phyloP scores from a whole-genome alignment of 805 yeast species.

The Myxozyma neotropica region DNA sequence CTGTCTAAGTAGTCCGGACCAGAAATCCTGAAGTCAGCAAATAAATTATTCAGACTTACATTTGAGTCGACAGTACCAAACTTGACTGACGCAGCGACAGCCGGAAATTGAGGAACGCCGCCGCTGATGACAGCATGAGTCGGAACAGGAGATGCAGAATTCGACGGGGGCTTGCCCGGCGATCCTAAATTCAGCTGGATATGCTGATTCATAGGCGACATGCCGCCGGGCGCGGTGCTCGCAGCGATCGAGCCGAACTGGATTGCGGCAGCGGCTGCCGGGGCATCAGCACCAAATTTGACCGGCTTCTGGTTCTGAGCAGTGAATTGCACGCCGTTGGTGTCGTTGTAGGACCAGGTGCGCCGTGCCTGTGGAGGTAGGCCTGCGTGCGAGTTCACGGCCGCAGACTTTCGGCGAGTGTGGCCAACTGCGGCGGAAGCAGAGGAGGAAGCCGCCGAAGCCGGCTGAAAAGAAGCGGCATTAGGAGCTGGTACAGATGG shows the following conservation, averaged over 20 bases:
- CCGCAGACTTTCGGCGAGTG: conserved; percentile 20
- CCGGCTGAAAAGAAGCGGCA: conserved; percentile 6
- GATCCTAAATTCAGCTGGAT: neutral
- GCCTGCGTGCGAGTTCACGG: conserved; percentile 14
- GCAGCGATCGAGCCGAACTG: conserved; percentile 32
- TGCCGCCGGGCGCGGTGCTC: conserved; percentile 1
- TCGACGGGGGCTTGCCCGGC: conserved; percentile 9
- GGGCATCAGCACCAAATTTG: conserved; percentile 1
- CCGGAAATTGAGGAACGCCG: conserved; percentile 22
- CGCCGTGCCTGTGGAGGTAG: conserved; percentile 12
- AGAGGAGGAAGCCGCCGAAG: conserved; percentile 7
- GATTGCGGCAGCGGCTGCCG: conserved; percentile 16
- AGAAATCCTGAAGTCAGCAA: no score
- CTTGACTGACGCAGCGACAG: conserved; percentile 16
- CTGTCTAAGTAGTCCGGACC: neutral
- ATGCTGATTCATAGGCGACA: conserved; percentile 2
- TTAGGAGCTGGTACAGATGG: neutral
- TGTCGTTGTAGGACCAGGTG: conserved; percentile 16
- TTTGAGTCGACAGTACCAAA: conserved; percentile 22
- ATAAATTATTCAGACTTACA: conserved; percentile 12
- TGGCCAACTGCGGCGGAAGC: conserved; percentile 5
- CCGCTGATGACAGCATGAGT: conserved; percentile 25
- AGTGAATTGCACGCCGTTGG: conserved; percentile 11
- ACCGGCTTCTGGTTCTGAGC: conserved; percentile 10
- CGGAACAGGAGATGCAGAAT: conserved; percentile 25